Evolutionary conservation across 495 filamentous ascomycete species (phyloP), one percentile per base, ranked within the genome.

Genomic region (Cladorrhinum samala): DNA sequence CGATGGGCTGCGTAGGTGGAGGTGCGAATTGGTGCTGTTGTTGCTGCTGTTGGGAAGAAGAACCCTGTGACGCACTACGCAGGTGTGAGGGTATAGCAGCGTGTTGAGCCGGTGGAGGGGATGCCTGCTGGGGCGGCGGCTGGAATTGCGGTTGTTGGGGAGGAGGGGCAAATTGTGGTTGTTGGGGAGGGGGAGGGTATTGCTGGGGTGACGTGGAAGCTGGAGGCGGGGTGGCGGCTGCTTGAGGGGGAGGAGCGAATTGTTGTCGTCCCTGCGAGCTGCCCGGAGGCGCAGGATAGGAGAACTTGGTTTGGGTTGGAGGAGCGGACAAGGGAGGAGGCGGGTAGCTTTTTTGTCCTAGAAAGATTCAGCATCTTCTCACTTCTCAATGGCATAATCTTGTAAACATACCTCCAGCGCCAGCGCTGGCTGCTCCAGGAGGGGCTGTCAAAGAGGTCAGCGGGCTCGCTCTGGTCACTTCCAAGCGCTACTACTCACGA

Each of bases 251-350:
- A 37, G 59, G 63, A 25, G 67, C 63, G 48, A 68, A 70, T 54
- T 57, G 11, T 0, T 45, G 62, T 52, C 56, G 59, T 2, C 37
- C 47, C 41, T 68, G 63, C 0, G 53, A 54, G 20, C 52, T 57
- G 49, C 60, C 58, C 11, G 72, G 74, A 24, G 73, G 73, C 36
- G 70, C 53, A 6, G 69, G 64, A 37, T 71, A 70, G 2, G 65
- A 73, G 66, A 74, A 76, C 50, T 70, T 71, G 45, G 73, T 64
- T 59, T 74, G 69, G 50, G 67, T 72, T 5, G 73, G 72, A 24
- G 74, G 72, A 52, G 69, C 66, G 11, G 67, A 70, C 54, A 61
- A 56, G 43, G 68, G 68, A 27, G 60, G 62, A 20, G 66, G 66
- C 1, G 66, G 66, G n/a, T 68, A 68, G 49, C 44, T 62, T 20